These are phyloP conservation scores for Cryphonectria nitschkei DNA, from an alignment of 2,329 filamentous ascomycete genomes.

Conservation along the genomic window DNA sequence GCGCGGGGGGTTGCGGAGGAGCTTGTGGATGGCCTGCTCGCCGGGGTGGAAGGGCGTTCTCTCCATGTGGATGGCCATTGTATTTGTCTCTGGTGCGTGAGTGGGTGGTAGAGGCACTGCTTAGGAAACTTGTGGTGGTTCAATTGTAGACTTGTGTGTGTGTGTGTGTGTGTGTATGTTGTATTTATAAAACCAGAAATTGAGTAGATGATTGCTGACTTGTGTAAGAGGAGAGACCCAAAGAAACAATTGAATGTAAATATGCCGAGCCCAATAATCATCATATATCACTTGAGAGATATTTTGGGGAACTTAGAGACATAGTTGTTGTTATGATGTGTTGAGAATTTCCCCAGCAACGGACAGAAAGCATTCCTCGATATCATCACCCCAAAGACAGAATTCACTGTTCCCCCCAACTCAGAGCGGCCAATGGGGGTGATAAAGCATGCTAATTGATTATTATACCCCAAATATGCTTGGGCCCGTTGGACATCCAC, in stretches of 20 bases:
- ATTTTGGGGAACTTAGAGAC: neutral
- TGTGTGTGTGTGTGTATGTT: too few relatives aligned
- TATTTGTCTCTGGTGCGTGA: neutral
- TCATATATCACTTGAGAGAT: neutral
- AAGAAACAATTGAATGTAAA: neutral
- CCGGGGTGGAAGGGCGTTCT: constrained; percentile 61
- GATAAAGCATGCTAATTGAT: neutral
- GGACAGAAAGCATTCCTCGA: neutral
- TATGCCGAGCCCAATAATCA: neutral
- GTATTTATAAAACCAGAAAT: neutral
- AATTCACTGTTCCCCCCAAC: neutral
- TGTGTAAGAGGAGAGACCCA: too few relatives aligned
- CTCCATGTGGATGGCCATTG: constrained; percentile 20
- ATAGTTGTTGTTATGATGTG: neutral
- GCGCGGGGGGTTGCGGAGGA: constrained; percentile 58
- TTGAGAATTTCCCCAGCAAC: neutral
- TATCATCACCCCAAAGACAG: neutral
- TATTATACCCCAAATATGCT: neutral
- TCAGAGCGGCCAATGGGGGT: neutral
- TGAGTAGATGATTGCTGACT: too few relatives aligned
- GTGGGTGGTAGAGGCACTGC: too few relatives aligned
- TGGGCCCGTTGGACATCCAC: neutral
- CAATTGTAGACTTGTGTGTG: too few relatives aligned
- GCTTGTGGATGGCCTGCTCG: constrained; percentile 66
- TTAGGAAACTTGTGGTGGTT: too few relatives aligned